A percentile compares a stretch with the other conserved stretches of the same genome.
These are phyloP conservation scores for Colletotrichum brevisporum DNA, from an alignment of 2,329 filamentous ascomycete genomes.

Conservation along the genomic window DNA sequence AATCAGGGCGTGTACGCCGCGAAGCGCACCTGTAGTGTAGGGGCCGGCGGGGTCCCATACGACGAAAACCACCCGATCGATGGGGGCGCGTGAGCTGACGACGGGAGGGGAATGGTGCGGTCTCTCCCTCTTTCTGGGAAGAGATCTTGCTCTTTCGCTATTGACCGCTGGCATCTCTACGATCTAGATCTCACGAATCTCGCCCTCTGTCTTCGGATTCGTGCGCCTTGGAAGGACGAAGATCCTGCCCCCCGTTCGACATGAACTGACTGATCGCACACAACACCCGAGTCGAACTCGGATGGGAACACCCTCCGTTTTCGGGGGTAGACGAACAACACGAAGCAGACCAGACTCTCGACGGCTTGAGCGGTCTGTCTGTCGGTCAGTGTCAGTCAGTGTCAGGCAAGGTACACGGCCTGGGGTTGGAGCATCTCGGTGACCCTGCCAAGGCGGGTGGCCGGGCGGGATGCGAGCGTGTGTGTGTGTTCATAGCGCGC, in stretches of 20 bases:
- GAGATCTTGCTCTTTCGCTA: no score
- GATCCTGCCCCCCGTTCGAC: neutral
- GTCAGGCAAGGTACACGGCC: conserved; percentile 4
- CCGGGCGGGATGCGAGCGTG: conserved; percentile 13
- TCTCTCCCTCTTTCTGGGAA: neutral
- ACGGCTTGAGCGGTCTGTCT: no score
- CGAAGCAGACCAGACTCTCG: no score
- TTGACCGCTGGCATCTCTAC: conserved; percentile 20
- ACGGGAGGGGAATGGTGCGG: conserved; percentile 35
- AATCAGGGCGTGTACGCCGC: no score
- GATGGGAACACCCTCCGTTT: no score
- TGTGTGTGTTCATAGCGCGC: conserved; percentile 21
- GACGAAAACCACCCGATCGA: conserved; percentile 26
- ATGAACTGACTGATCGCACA: neutral
- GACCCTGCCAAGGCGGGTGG: conserved; percentile 39
- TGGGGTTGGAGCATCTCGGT: conserved; percentile 23
- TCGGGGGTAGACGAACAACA: no score
- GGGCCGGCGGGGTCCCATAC: neutral
- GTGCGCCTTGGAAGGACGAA: neutral
- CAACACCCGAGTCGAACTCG: no score
- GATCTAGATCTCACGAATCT: conserved; percentile 1
- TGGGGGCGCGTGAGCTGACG: conserved; percentile 36
- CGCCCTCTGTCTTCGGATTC: conserved; percentile 24
- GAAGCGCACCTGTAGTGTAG: no score
- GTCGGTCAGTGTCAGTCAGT: no score